Base-by-base conservation (phyloP, 495 filamentous ascomycete species). In the Aspergillus kassunensis region DNA sequence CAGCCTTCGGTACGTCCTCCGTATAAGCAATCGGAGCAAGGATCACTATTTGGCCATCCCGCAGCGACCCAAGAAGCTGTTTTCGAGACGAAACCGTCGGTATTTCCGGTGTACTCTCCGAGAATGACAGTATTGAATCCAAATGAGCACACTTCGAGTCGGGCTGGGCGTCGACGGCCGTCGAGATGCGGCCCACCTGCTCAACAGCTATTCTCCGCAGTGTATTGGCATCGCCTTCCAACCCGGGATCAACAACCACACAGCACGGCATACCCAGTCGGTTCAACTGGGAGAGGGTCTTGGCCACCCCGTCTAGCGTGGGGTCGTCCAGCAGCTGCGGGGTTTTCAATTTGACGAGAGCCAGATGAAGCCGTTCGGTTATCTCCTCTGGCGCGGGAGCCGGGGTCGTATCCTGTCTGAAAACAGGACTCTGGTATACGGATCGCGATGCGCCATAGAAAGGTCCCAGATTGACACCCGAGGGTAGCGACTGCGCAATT, bases 271-370 rank as follows among this genome's bases (percentile, higher is more conserved):
- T 76, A 13, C 95, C 93, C 21, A 99, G 74, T 40, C 84, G 81
- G 21, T 80, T 77, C 6, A 99, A 82, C 62, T 95, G 91, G 9
- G 84, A 82, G 16, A 99, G 66, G 0, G 95, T 97, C 55, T 82
- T 83, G 0, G 85, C 90, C 43, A 97, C 80, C 0, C 90, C 93
- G 43, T 81, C 60, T 2, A 97, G 59, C 0, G 80, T 86, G 6
- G 70, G 65, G 47, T 91, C 80, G 60, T 85, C 77, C 44, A 93
- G 75, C 1, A 66, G 63, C 59, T 93, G 84, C 4, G 88, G 86
- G 20, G 77, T 78, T 33, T 85, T 81, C 37, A 97, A 76, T 63
- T 95, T 96, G 45, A 99, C 83, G 51, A 99, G 65, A 10, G 93
- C 91, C 27, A 95, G 71, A 66, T 97, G 90, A 19, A 91, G 67